These are phyloP conservation scores for Nymphaea thermarum DNA, from an alignment of 164 flowering plant genomes.

Conservation along the genomic window DNA sequence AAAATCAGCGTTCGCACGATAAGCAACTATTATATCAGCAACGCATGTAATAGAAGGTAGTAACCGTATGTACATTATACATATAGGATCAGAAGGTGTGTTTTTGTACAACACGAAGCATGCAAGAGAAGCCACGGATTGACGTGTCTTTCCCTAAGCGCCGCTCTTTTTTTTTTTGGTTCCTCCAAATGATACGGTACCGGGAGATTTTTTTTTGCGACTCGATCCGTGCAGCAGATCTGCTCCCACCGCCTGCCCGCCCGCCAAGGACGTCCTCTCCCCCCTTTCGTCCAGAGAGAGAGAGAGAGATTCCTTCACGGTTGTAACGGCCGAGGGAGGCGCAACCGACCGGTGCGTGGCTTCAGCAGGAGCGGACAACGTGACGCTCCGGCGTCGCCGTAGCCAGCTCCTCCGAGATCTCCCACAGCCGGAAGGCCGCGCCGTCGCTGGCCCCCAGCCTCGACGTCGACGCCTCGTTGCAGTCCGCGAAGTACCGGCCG, in stretches of 20 bases:
- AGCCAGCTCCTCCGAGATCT: constrained; percentile 34
- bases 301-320: neutral
- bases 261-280: too few species aligned
- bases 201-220: neutral
- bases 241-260: neutral
- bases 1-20: too few species aligned
- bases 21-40: too few species aligned
- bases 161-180: too few species aligned
- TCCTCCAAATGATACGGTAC: too few species aligned
- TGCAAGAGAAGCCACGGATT: too few species aligned
- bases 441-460: constrained; percentile 30
- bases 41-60: too few species aligned
- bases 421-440: constrained; percentile 67
- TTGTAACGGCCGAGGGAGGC: neutral
- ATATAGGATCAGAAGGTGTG: too few species aligned
- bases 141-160: too few species aligned
- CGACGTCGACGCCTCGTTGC: constrained; percentile 68
- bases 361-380: neutral
- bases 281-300: too few species aligned
- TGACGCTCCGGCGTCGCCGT: constrained; percentile 26
- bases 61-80: too few species aligned
- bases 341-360: neutral
- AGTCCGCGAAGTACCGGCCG: constrained; percentile 82
- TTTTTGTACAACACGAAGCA: too few species aligned
- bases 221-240: neutral